Conservation (phyloP, 1,284 basidiomycete genomes). For the Irpex rosettiformis region DNA sequence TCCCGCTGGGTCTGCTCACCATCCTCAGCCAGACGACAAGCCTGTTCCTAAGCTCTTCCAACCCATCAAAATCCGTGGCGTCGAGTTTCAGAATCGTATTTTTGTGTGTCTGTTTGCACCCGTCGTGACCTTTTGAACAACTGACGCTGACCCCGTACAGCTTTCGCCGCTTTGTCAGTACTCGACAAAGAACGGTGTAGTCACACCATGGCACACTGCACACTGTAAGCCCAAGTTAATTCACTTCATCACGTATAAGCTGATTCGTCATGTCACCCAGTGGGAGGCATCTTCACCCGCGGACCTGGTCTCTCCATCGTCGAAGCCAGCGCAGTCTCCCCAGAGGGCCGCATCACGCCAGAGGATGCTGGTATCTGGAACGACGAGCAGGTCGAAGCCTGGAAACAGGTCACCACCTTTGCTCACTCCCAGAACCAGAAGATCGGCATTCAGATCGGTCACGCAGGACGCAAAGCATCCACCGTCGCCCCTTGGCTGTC, state of each 20-base stretch:
- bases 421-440: slow-evolving; percentile 58
- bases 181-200: slow-evolving; percentile 61
- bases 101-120: slow-evolving; percentile 33
- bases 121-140: neutral
- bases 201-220: slow-evolving; percentile 74
- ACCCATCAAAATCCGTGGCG: slow-evolving; percentile 53
- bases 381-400: slow-evolving; percentile 61
- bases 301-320: slow-evolving; percentile 57
- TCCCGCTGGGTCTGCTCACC: slow-evolving; percentile 44
- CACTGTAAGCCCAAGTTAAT: slow-evolving; percentile 63
- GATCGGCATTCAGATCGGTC: slow-evolving; percentile 76
- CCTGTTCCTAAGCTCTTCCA: slow-evolving; percentile 57
- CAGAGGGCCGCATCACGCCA: slow-evolving; percentile 74
- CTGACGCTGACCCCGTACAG: slow-evolving; percentile 6
- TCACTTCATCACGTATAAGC: no score
- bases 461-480: slow-evolving; percentile 74
- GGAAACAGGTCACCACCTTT: slow-evolving; percentile 63
- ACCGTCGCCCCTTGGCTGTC: slow-evolving; percentile 60
- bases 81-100: slow-evolving; percentile 66
- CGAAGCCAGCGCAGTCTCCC: slow-evolving; percentile 67
- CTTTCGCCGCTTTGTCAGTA: slow-evolving; percentile 74
- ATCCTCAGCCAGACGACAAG: slow-evolving; percentile 38
- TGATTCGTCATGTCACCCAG: no score
- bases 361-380: slow-evolving; percentile 71
- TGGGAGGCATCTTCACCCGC: slow-evolving; percentile 43